A percentile compares a stretch with the other conserved stretches of the same genome.
Conservation (phyloP, 2,329 filamentous ascomycete species). For the Apiospora pterosperma region DNA sequence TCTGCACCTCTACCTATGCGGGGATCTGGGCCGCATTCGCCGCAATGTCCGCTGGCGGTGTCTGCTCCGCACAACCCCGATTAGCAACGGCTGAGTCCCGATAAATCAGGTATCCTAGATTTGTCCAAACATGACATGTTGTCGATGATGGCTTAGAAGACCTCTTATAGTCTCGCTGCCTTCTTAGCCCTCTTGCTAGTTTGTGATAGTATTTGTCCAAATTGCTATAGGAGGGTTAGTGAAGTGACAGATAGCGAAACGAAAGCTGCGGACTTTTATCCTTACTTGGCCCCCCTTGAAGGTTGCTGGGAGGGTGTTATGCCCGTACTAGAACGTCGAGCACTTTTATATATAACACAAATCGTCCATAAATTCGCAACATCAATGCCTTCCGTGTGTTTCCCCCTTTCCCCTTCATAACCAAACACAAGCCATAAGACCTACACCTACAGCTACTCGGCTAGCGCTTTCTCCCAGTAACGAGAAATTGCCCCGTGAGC, state of each 20-base stretch:
- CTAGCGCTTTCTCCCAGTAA: conserved; percentile 54
- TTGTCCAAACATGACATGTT: background rate
- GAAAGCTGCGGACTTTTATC: background rate
- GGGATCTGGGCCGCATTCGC: background rate
- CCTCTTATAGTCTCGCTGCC: conserved; percentile 5
- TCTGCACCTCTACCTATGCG: background rate
- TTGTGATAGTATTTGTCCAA: conserved; percentile 6
- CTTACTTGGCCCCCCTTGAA: conserved; percentile 1
- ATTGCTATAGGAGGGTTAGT: background rate
- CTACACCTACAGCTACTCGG: background rate
- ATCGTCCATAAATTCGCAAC: background rate
- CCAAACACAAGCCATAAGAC: background rate
- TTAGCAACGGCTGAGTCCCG: background rate
- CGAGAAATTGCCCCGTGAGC: conserved; percentile 65
- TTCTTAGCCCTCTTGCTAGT: background rate
- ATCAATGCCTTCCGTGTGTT: background rate
- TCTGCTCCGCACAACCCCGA: background rate
- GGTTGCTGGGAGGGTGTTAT: conserved; percentile 1
- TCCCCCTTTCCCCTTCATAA: background rate
- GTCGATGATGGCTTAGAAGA: conserved; percentile 1
- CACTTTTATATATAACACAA: no score
- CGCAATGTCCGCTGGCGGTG: background rate
- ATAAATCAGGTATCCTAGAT: background rate
- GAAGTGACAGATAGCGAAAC: no score
- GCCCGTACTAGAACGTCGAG: no score